These are phyloP conservation scores for Suillus tomentosus DNA, from an alignment of 768 basidiomycete species.

Conservation along the genomic window DNA sequence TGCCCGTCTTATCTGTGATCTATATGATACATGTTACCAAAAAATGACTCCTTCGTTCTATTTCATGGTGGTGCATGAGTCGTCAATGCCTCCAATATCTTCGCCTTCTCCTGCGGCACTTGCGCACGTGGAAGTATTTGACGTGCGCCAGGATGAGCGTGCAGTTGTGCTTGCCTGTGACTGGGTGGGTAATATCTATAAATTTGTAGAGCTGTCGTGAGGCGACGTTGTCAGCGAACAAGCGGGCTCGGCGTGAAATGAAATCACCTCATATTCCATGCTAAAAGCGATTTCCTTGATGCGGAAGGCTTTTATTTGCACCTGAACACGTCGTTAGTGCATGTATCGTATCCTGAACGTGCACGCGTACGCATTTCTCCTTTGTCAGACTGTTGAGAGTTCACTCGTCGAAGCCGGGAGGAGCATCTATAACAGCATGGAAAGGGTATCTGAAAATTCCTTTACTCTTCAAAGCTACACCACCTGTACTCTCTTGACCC, in stretches of 20 bases:
- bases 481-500: not conserved
- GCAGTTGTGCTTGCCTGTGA: slow-evolving; percentile 24
- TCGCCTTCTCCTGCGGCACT: slow-evolving; percentile 18
- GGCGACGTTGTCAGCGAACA: slow-evolving; percentile 2
- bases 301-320: slow-evolving; percentile 40
- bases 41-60: not conserved
- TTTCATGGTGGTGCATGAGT: not conserved
- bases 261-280: slow-evolving; percentile 45
- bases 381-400: slow-evolving; percentile 43
- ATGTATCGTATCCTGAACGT: not conserved
- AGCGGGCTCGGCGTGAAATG: not conserved
- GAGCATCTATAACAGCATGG: slow-evolving; percentile 37
- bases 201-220: slow-evolving; percentile 37
- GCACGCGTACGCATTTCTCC: slow-evolving; percentile 33
- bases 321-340: slow-evolving; percentile 23
- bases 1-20: not conserved
- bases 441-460: no score
- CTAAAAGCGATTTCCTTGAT: slow-evolving; percentile 48
- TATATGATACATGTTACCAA: not conserved
- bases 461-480: not conserved
- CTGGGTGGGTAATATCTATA: slow-evolving; percentile 35
- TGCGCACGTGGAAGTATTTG: slow-evolving; percentile 43
- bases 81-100: slow-evolving; percentile 15
- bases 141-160: slow-evolving; percentile 41
- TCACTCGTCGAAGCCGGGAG: slow-evolving; percentile 43